phyloP scores from a whole-genome alignment of 1,284 basidiomycete species.

The Naganishia sp. region DNA sequence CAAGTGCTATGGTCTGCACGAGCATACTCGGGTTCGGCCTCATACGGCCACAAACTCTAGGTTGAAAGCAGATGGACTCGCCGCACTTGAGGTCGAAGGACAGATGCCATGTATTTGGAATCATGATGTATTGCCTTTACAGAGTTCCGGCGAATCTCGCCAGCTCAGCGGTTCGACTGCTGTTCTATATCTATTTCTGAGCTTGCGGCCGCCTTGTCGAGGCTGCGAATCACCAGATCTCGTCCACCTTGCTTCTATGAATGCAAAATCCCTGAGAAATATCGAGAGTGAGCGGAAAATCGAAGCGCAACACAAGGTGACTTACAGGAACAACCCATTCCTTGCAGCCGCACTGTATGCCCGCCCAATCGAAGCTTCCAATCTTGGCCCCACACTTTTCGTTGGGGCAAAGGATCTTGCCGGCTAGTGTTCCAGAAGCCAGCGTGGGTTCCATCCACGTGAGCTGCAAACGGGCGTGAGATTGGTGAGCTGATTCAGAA shows the following conservation, averaged over 20 bases:
- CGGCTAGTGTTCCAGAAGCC: constrained; percentile 70
- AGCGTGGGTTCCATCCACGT: constrained; percentile 87
- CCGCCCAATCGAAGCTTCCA: constrained; percentile 96
- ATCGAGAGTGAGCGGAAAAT: constrained; percentile 14
- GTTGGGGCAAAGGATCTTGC: constrained; percentile 90
- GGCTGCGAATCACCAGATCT: constrained; percentile 58
- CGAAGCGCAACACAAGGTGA: constrained; percentile 34
- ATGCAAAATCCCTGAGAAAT: constrained; percentile 77
- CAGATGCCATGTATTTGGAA: too few relatives aligned
- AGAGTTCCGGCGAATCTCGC: neutral
- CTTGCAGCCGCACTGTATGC: constrained; percentile 85
- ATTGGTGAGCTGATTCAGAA: neutral
- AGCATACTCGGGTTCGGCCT: too few relatives aligned
- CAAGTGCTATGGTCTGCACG: too few relatives aligned
- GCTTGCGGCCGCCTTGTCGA: too few relatives aligned
- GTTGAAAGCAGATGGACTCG: too few relatives aligned
- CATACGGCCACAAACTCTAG: too few relatives aligned
- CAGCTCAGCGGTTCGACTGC: neutral
- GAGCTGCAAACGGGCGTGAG: neutral
- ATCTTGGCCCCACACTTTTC: constrained; percentile 85
- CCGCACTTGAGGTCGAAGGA: too few relatives aligned
- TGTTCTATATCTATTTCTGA: too few relatives aligned
- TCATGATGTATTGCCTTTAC: too few relatives aligned
- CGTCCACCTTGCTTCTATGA: constrained; percentile 84
- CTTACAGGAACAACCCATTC: constrained; percentile 85